Base-by-base conservation (phyloP, 1,139 yeast genomes). In the Candida gigantensis region DNA sequence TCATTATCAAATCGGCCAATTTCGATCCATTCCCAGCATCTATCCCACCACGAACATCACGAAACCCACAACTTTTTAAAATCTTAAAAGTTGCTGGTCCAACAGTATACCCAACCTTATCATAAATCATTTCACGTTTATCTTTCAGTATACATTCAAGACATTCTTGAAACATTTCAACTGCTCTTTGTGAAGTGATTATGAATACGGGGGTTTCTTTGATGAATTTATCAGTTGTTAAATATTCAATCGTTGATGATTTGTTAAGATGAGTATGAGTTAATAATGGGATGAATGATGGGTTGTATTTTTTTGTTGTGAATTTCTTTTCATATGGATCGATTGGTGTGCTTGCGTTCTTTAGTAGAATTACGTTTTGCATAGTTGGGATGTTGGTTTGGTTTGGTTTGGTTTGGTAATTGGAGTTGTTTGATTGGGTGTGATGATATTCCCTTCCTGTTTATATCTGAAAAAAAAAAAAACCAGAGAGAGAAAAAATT, bases 181-280 rank as follows among this genome's bases (percentile, higher is more conserved):
- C 95, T 0, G 97, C 95, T 47, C 97, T 62, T 55, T 90, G 97
- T 3, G 95, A 84, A 0, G 97, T 89, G n/a, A 92, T 79, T 8
- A 92, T 83, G 28, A 87, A 60, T 1, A 38, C 71, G 66, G 34
- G 72, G 55, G 1, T 58, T 49, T 3, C 49, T 27, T 7, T 24
- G 2, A 39, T 42, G 46, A 79, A 81, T 16, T 62, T 67, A 0
- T 53, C 47, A 2, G 77, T 63, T 5, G 50, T 51, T 7, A 86
- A 58, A 42, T 69, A 71, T 0, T 47, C 45, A 2, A 68, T 52
- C 3, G 84, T 70, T 11, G 59, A 67, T 0, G 54, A 47, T 11
- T 76, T 70, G 36, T 79, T 73, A 14, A 73, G 61, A 38, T 77
- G 81, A 2, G 72, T 67, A 55, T 86, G 95, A 24, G 73, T 71